Evolutionary conservation across 1,284 basidiomycete genomes (phyloP).

Genomic region (Inonotus hispidus): DNA sequence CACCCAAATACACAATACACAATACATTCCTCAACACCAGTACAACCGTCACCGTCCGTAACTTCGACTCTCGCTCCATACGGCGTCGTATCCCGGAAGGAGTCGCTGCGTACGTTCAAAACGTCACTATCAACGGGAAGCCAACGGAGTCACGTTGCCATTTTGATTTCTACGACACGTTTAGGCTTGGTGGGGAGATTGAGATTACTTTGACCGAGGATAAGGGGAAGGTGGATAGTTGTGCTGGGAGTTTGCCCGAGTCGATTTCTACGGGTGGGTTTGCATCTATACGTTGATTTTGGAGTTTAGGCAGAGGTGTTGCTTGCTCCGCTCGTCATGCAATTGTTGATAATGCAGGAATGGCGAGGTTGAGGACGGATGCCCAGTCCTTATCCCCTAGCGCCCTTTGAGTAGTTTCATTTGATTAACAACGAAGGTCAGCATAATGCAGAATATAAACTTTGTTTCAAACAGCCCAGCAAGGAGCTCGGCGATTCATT

Average conservation of each 20-base stretch:
- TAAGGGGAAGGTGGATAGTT: conserved; percentile 45
- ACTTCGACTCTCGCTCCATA: conserved; percentile 34
- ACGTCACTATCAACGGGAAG: conserved; percentile 32
- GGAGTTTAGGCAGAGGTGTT: no score
- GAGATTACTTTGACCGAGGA: conserved; percentile 57
- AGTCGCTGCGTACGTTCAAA: conserved; percentile 35
- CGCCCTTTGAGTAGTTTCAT: no score
- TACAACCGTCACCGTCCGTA: conserved; percentile 35
- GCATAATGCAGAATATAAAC: no score
- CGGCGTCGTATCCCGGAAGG: conserved; percentile 32
- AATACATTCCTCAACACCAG: conserved; percentile 35
- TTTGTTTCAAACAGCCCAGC: no score
- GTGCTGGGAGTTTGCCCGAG: conserved; percentile 49
- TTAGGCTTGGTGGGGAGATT: conserved; percentile 55
- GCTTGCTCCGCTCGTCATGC: no score
- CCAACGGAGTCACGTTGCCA: conserved; percentile 46
- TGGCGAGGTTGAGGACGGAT: no score
- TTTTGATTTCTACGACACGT: conserved; percentile 65
- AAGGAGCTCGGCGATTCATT: no score
- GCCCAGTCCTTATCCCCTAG: no score
- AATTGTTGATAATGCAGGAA: no score
- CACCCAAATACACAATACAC: conserved; percentile 39
- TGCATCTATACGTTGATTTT: conserved; percentile 29
- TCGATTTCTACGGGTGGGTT: conserved; percentile 63
- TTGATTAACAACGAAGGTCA: no score